These are phyloP conservation scores for Aureobasidium leucospermi DNA, from an alignment of 2,329 filamentous ascomycete species.

Conservation along the genomic window DNA sequence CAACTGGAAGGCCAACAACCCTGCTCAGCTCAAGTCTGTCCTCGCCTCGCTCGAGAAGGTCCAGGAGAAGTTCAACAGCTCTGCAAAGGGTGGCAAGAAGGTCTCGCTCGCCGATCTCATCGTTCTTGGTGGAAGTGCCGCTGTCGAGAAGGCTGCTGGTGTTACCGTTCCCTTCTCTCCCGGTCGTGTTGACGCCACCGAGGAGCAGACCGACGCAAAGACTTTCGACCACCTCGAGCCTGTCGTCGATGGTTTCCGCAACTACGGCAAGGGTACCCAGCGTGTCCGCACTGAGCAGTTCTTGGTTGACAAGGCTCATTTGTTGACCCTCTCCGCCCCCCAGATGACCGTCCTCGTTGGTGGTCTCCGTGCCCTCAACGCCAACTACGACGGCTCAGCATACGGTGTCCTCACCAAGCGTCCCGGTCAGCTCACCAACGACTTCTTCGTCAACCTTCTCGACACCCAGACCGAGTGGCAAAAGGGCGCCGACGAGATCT, in stretches of 20 bases:
- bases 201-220: constrained; percentile 62
- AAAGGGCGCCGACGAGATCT: constrained; percentile 48
- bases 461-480: constrained; percentile 62
- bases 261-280: constrained; percentile 58
- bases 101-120: constrained; percentile 74
- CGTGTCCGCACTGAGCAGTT: constrained; percentile 61
- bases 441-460: constrained; percentile 76
- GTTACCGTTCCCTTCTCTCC: constrained; percentile 63
- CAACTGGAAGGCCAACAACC: constrained; percentile 69
- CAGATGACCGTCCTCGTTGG: constrained; percentile 66
- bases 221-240: constrained; percentile 63
- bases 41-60: constrained; percentile 55
- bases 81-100: constrained; percentile 52
- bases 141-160: constrained; percentile 63
- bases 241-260: constrained; percentile 68
- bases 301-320: constrained; percentile 64
- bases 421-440: constrained; percentile 65
- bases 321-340: constrained; percentile 62
- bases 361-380: constrained; percentile 61
- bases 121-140: constrained; percentile 64
- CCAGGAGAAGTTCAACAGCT: constrained; percentile 58
- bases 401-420: constrained; percentile 61
- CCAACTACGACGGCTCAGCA: constrained; percentile 63
- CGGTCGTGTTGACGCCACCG: constrained; percentile 63
- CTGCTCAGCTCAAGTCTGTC: constrained; percentile 55